phyloP scores from a whole-genome alignment of 345 rosid genomes.

The Camelina neglecta region DNA sequence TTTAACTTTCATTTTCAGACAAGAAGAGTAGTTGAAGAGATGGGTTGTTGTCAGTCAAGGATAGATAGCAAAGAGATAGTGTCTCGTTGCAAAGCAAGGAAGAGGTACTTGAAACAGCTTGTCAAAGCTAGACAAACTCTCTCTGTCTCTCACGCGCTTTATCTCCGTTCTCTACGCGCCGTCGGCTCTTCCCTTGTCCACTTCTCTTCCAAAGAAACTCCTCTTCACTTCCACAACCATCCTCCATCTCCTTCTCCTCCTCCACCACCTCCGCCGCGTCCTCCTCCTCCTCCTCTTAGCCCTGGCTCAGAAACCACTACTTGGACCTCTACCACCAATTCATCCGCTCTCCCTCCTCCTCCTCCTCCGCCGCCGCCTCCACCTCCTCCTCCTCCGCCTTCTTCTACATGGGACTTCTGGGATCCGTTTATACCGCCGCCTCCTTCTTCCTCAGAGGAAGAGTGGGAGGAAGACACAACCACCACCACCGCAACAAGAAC shows the following conservation, averaged over 20 bases:
- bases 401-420: constrained; percentile 95
- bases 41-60: constrained; percentile 91
- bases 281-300: constrained; percentile 62
- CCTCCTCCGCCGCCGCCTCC: constrained; percentile 51
- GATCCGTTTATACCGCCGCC: constrained; percentile 76
- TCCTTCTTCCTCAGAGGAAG: constrained; percentile 65
- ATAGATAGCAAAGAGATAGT: constrained; percentile 84
- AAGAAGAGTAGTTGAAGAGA: constrained; percentile 24
- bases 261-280: constrained; percentile 39
- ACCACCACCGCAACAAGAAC: constrained; percentile 38
- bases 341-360: constrained; percentile 55
- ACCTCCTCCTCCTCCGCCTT: constrained; percentile 68
- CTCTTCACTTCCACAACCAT: constrained; percentile 59
- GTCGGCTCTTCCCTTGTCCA: constrained; percentile 81
- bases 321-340: constrained; percentile 70
- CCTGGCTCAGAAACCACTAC: constrained; percentile 82
- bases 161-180: constrained; percentile 82
- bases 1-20: constrained; percentile 1
- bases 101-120: constrained; percentile 82
- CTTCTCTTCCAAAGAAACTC: constrained; percentile 74
- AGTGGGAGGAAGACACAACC: constrained; percentile 67
- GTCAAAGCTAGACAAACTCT: constrained; percentile 81
- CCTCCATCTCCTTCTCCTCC: constrained; percentile 44
- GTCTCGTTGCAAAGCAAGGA: constrained; percentile 87
- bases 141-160: constrained; percentile 86